phyloP scores from a whole-genome alignment of 768 basidiomycete species.

The Auriculariales sp. region DNA sequence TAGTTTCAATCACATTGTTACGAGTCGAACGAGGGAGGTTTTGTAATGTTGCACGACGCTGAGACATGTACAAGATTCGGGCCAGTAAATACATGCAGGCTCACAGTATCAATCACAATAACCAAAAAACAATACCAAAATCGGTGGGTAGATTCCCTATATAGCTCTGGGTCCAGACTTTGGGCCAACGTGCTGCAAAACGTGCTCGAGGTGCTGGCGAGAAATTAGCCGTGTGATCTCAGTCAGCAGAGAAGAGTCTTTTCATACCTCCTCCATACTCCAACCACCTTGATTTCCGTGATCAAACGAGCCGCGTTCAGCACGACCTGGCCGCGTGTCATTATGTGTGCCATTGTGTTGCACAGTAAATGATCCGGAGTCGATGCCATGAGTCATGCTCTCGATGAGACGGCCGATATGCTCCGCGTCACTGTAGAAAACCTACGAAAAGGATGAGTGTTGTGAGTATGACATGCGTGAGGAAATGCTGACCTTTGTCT shows the following conservation, averaged over 20 bases:
- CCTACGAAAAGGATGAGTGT: slow-evolving; percentile 26
- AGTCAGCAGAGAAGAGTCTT: background rate
- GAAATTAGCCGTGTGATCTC: too few relatives aligned
- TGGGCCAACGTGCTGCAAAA: too few relatives aligned
- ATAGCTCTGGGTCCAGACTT: too few relatives aligned
- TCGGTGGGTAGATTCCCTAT: too few relatives aligned
- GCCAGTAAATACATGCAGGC: too few relatives aligned
- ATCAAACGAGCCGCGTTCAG: background rate
- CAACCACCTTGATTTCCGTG: background rate
- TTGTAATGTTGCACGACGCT: too few relatives aligned
- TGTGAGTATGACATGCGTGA: background rate
- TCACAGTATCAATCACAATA: too few relatives aligned
- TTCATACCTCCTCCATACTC: background rate
- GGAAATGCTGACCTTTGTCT: slow-evolving; percentile 54
- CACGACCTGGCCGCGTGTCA: too few relatives aligned
- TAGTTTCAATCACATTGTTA: too few relatives aligned
- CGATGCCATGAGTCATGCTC: slow-evolving; percentile 64
- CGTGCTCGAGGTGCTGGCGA: background rate
- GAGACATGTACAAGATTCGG: too few relatives aligned
- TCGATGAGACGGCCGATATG: slow-evolving; percentile 79
- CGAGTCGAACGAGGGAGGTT: too few relatives aligned
- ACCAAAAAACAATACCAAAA: too few relatives aligned
- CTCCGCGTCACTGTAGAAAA: slow-evolving; percentile 59
- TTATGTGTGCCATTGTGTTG: slow-evolving; percentile 42
- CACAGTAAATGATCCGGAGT: slow-evolving; percentile 74